These are phyloP conservation scores for Linderina pennispora DNA, from an alignment of 192 early-diverging fungal species.

Conservation along the genomic window DNA sequence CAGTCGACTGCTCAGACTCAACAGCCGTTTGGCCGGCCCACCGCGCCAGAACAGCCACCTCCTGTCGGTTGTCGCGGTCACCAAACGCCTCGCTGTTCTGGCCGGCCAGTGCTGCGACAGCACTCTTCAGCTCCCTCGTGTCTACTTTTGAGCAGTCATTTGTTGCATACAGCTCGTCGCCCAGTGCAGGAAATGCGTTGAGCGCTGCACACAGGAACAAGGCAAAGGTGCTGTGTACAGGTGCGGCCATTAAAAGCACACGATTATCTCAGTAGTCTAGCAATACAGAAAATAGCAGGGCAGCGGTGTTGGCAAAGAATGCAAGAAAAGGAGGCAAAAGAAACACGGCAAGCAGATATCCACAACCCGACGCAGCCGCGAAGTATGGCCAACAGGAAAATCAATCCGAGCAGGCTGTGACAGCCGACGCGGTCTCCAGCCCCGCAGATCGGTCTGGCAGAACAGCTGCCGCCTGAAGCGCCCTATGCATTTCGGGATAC, in stretches of 20 bases:
- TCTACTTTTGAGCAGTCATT: not conserved
- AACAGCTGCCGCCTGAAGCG: too few relatives aligned
- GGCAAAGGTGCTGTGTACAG: constrained; percentile 3
- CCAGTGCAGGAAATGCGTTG: constrained; percentile 28
- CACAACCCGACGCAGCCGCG: too few relatives aligned
- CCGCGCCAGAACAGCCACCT: constrained; percentile 8
- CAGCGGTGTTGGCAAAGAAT: too few relatives aligned
- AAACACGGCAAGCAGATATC: too few relatives aligned
- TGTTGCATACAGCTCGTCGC: not conserved
- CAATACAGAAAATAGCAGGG: too few relatives aligned
- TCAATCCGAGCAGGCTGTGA: too few relatives aligned
- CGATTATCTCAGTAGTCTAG: too few relatives aligned
- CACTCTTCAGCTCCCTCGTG: not conserved
- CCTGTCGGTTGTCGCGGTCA: constrained; percentile 31
- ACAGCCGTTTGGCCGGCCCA: constrained; percentile 10
- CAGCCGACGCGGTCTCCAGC: too few relatives aligned
- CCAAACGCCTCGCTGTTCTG: constrained; percentile 40
- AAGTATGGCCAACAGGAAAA: too few relatives aligned
- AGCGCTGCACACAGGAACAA: constrained; percentile 19
- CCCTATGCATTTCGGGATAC: too few relatives aligned
- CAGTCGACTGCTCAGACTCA: not conserved
- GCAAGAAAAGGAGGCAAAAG: too few relatives aligned
- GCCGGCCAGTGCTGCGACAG: constrained; percentile 6
- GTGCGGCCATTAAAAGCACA: not conserved
- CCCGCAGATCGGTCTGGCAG: too few relatives aligned